Evolutionary conservation across 495 filamentous ascomycete species (phyloP), one percentile per base, ranked within the genome.

Genomic region (Jackrogersella multiformis): DNA sequence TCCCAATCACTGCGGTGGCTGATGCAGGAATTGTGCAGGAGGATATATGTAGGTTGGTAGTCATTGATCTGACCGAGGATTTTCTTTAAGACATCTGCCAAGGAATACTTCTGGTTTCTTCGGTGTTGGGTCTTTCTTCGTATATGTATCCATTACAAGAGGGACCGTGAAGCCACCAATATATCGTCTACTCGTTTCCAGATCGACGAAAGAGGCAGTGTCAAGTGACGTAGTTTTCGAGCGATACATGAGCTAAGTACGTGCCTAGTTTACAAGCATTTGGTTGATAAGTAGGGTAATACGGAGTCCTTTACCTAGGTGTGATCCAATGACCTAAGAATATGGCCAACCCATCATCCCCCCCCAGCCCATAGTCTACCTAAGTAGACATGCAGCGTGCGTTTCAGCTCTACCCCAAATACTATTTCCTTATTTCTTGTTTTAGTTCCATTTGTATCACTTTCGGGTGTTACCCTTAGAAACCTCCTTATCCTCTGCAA

Each of bases 1-100:
- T 36, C 34, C 8, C n/a, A 10, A 30, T 30, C 32, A 49, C 32
- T 15, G 45, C 15, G 57, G 57, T 61, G 57, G 57, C 57, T 51
- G 23, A 52, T 15, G 45, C 24, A 41, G 24, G 35, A 34, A n/a
- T 41, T 6, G 35, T 38, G 42, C 30, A 24, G 42, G 39, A 42
- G 39, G 32, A 24, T 8, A 23, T 15, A 45, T 7, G 7, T 30
- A 30, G 26, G 26, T 30, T n/a, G 32, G 20, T 1, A 5, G 12
- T 20, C 12, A 52, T 52, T 26, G 21, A 34, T 10, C 15, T 23
- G 3, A 10, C 15, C 16, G 1, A 20, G 12, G 21, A 8, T 38
- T 16, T 35, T 20, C 48, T 6, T 28, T n/a, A 23, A 23, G 5
- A 36, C 51, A 39, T 20, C 1, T 54, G 21, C 21, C 20, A 54